Conservation (phyloP, 2,329 filamentous ascomycete species). For the Fusarium paranaense region DNA sequence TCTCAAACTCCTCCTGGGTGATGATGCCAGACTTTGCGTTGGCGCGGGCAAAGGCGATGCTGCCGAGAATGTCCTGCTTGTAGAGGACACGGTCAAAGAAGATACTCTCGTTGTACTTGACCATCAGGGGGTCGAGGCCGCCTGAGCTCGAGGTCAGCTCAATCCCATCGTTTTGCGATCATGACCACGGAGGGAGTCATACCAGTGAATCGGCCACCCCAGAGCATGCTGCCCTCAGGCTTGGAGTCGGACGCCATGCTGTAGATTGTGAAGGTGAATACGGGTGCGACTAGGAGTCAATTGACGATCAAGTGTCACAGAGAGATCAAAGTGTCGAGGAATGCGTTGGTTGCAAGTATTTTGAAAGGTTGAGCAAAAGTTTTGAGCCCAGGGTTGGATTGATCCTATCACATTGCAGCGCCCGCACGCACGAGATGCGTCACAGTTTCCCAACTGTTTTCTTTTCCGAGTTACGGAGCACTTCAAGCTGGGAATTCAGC, state of each 20-base stretch:
- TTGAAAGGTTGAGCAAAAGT: slow-evolving; percentile 11
- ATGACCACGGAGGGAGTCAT: slow-evolving; percentile 27
- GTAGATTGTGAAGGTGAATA: neutral
- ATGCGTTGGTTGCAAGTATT: slow-evolving; percentile 3
- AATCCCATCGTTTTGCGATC: neutral
- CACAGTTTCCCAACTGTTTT: neutral
- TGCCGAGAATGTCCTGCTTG: slow-evolving; percentile 83
- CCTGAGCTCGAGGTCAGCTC: slow-evolving; percentile 37
- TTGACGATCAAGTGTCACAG: neutral
- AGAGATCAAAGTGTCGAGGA: neutral
- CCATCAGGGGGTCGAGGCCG: slow-evolving; percentile 87
- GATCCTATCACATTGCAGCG: slow-evolving; percentile 11
- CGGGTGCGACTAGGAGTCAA: neutral
- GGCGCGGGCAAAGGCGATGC: slow-evolving; percentile 83
- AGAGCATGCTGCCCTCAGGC: slow-evolving; percentile 50
- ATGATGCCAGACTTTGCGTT: slow-evolving; percentile 83
- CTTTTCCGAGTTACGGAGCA: slow-evolving; percentile 1
- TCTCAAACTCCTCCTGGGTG: slow-evolving; percentile 75
- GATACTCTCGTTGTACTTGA: slow-evolving; percentile 84
- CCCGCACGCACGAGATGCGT: slow-evolving; percentile 6
- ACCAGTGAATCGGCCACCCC: slow-evolving; percentile 63
- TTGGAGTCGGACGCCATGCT: slow-evolving; percentile 46
- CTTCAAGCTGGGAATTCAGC: neutral
- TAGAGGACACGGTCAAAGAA: slow-evolving; percentile 83
- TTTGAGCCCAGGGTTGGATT: neutral